phyloP scores from a whole-genome alignment of 345 rosid species.

The Syzygium aromaticum region DNA sequence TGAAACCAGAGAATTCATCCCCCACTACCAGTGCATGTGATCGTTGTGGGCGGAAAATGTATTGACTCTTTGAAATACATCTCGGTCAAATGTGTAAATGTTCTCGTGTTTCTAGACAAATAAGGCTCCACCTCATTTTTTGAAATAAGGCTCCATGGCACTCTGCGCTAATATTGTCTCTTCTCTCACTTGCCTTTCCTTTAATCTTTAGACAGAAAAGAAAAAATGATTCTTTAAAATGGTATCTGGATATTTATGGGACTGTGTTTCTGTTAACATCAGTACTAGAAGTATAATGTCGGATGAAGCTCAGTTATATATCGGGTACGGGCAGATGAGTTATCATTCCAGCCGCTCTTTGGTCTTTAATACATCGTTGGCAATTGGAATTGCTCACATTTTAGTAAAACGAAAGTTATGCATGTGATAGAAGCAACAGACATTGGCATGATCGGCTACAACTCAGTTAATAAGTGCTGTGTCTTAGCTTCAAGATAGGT shows the following conservation, averaged over 20 bases:
- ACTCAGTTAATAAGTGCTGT: not conserved
- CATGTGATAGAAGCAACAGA: not conserved
- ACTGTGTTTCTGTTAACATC: not conserved
- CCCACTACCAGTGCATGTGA: slow-evolving; percentile 39
- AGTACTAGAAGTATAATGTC: not conserved
- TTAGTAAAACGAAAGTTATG: not conserved
- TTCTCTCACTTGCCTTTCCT: not conserved
- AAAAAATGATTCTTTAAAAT: not conserved
- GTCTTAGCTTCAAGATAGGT: not conserved
- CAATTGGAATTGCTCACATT: not conserved
- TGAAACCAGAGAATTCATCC: slow-evolving; percentile 29
- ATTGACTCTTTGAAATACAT: not conserved
- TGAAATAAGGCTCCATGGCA: not conserved
- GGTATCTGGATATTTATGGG: not conserved
- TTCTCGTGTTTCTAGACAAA: not conserved
- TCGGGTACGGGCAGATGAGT: not conserved
- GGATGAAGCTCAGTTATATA: not conserved
- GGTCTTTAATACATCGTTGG: not conserved
- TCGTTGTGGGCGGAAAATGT: slow-evolving; percentile 58
- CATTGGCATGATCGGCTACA: not conserved
- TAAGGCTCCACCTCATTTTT: not conserved
- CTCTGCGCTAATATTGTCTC: not conserved
- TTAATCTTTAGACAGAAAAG: not conserved
- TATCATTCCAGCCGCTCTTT: not conserved
- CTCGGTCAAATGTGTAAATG: not conserved